Base-by-base conservation (phyloP, 2,329 filamentous ascomycete genomes). In the Bipolaris zeicola region DNA sequence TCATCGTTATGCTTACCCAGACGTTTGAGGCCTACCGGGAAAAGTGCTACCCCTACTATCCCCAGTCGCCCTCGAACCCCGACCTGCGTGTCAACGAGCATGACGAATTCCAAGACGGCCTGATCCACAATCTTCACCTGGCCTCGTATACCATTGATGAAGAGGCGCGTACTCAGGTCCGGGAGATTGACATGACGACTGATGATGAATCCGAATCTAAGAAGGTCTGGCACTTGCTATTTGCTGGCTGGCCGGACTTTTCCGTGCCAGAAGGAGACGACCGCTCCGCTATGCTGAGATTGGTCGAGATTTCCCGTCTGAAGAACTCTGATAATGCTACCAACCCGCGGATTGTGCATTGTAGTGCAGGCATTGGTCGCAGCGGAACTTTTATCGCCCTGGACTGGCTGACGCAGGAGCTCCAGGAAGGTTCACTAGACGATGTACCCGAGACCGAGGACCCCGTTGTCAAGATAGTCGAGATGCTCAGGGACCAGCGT, bases 361-460 rank as follows among this genome's bases (percentile, higher is more conserved):
- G 81, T 79, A 96, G 91, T 71, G 95, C 95, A 6, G 95, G 95
- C 37, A 94, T 99, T 13, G 95, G 95, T 11, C 87, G 95, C 52
- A 96, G 91, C 6, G 95, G 95, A 33, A 98, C 95, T 0, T 99
- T 98, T 72, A 96, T 99, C 68, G 90, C 92, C 1, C 84, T 99
- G n/a, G 95, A 98, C 76, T 92, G 96, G 75, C 85, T 99, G 24
- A 83, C 96, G 61, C 84, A 88, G 34, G 92, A 97, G 76, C 82
- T 98, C 8, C 87, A 91, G 24, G 84, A 87, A 5, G 94, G 92
- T 47, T 83, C 87, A 20, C 78, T 96, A 47, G 82, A 83, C 57
- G 49, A 61, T 37, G 63, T 77, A 7, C 76, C 79, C 8, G 77
- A 81, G 10, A 78, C 81, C 44, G 70, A 77, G 24, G 93, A 97